These are phyloP conservation scores for Nadsonia starkeyi-henricii DNA, from an alignment of 1,139 yeast species.

Conservation along the genomic window DNA sequence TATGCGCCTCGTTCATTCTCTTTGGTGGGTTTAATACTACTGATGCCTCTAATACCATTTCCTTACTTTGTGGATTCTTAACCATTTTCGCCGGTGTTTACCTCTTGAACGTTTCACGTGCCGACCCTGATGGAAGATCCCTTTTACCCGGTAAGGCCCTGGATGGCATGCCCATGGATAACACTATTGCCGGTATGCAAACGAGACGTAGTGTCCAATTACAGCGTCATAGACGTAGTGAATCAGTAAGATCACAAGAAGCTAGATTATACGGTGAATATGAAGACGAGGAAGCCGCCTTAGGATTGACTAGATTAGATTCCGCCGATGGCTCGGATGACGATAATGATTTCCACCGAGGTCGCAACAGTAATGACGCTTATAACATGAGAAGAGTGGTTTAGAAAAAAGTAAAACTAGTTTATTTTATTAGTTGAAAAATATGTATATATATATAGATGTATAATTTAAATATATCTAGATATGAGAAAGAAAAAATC, in stretches of 20 bases:
- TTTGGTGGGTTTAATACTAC: conserved; percentile 83
- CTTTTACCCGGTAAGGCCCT: conserved; percentile 39
- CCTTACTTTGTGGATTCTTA: conserved; percentile 75
- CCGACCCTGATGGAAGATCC: conserved; percentile 40
- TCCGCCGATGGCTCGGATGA: conserved; percentile 16
- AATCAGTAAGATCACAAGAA: conserved; percentile 19
- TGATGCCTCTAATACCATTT: conserved; percentile 65
- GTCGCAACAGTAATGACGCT: neutral
- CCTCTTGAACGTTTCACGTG: conserved; percentile 63
- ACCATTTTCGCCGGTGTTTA: conserved; percentile 84
- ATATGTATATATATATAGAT: neutral
- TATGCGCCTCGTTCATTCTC: conserved; percentile 72
- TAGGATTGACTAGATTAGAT: conserved; percentile 23
- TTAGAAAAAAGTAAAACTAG: neutral
- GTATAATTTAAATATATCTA: too few relatives aligned
- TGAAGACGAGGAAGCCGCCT: conserved; percentile 23
- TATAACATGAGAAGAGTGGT: neutral
- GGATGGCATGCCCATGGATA: conserved; percentile 71
- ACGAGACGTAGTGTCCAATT: conserved; percentile 37
- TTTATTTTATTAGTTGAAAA: neutral
- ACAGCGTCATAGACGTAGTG: conserved; percentile 25
- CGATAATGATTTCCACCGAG: conserved; percentile 6
- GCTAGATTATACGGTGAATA: conserved; percentile 17
- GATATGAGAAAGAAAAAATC: too few relatives aligned
- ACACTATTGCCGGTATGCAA: conserved; percentile 76